These are phyloP conservation scores for Kodamaea alishanica DNA, from an alignment of 1,139 yeast genomes.

Conservation along the genomic window DNA sequence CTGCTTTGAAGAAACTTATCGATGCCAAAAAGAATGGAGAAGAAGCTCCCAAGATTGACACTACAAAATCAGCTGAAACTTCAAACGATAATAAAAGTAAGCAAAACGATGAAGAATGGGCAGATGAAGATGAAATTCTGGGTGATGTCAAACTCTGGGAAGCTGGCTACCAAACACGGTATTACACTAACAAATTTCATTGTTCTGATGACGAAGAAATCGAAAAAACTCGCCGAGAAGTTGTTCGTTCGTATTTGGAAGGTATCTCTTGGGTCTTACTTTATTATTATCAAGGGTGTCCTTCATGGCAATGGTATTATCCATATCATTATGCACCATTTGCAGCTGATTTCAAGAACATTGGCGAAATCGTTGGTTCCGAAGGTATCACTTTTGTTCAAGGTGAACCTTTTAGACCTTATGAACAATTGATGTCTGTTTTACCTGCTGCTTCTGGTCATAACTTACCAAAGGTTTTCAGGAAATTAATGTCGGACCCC, in stretches of 20 bases:
- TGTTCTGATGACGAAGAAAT: constrained; percentile 54
- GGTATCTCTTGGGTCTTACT: constrained; percentile 94
- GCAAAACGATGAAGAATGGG: constrained; percentile 14
- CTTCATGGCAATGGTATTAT: constrained; percentile 98
- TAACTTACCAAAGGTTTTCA: constrained; percentile 77
- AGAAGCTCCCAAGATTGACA: constrained; percentile 14
- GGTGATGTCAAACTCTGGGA: constrained; percentile 77
- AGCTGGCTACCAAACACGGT: constrained; percentile 81
- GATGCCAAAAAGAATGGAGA: constrained; percentile 20
- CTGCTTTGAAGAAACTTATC: constrained; percentile 50
- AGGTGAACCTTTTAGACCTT: constrained; percentile 87
- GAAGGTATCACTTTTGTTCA: constrained; percentile 58
- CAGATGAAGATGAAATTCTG: constrained; percentile 19
- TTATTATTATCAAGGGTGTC: constrained; percentile 96
- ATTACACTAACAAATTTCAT: constrained; percentile 74
- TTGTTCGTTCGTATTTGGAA: constrained; percentile 77
- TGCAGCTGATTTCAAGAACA: constrained; percentile 75
- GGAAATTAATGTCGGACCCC: constrained; percentile 76
- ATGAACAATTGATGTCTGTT: constrained; percentile 96
- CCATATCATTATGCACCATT: constrained; percentile 98
- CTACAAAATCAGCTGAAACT: neutral
- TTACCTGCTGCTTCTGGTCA: constrained; percentile 97
- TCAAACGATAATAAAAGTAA: constrained; percentile 1
- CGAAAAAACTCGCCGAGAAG: constrained; percentile 50
- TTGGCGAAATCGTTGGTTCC: constrained; percentile 44